phyloP scores from a whole-genome alignment of 192 early-diverging fungal genomes.

The Martensiomyces pterosporus region DNA sequence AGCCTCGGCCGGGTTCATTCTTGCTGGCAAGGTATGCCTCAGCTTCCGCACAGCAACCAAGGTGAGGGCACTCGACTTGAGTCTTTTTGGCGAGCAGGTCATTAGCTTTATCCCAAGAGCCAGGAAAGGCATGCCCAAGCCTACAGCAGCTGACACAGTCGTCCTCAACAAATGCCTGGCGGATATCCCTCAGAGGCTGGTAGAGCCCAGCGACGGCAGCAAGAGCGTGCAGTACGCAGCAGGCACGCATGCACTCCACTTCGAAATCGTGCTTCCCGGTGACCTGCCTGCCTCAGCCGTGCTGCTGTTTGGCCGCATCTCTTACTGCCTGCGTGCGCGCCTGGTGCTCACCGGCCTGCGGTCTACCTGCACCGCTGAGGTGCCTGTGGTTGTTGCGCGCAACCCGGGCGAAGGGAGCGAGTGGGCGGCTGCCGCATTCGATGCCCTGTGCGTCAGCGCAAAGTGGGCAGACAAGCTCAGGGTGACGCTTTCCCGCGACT shows the following conservation, averaged over 20 bases:
- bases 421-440: conserved; percentile 17
- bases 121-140: too few relatives aligned
- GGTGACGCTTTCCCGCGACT: conserved; percentile 1
- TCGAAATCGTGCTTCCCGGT: conserved; percentile 15
- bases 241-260: conserved; percentile 14
- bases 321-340: conserved; percentile 13
- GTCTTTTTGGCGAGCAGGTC: conserved; percentile 9
- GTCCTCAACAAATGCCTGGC: conserved; percentile 5
- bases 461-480: conserved; percentile 13
- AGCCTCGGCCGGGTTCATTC: conserved; percentile 4
- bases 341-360: conserved; percentile 10
- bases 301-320: conserved; percentile 7
- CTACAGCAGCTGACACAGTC: not conserved
- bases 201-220: not conserved
- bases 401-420: conserved; percentile 15
- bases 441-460: conserved; percentile 8
- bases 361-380: conserved; percentile 1
- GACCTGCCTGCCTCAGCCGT: conserved; percentile 10
- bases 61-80: conserved; percentile 5
- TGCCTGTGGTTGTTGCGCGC: conserved; percentile 9
- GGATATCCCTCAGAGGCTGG: conserved; percentile 2
- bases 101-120: conserved; percentile 4
- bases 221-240: conserved; percentile 2
- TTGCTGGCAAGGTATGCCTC: conserved; percentile 13
- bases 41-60: conserved; percentile 7